These are phyloP conservation scores for Myochromella boudieri DNA, from an alignment of 768 basidiomycete species.

Conservation along the genomic window DNA sequence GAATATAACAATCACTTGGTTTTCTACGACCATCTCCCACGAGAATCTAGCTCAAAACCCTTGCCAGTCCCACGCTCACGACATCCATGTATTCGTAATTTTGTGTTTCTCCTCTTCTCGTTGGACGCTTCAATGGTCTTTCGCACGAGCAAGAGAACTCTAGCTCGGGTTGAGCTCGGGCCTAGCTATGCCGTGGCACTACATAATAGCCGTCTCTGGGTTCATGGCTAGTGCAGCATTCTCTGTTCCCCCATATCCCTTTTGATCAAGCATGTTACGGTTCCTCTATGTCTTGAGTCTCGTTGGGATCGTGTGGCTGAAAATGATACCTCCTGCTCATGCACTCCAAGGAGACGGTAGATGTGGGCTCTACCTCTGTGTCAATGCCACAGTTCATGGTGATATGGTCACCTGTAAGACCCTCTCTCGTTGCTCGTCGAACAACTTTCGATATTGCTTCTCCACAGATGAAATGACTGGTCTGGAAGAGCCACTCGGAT, in stretches of 20 bases:
- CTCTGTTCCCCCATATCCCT: slow-evolving; percentile 2
- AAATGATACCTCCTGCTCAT: slow-evolving; percentile 18
- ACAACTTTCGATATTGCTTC: not conserved
- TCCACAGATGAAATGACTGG: slow-evolving; percentile 44
- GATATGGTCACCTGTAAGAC: slow-evolving; percentile 47
- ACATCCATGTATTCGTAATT: slow-evolving; percentile 11
- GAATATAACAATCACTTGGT: slow-evolving; percentile 19
- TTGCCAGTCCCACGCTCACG: slow-evolving; percentile 10
- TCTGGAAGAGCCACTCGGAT: slow-evolving; percentile 41
- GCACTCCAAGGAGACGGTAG: slow-evolving; percentile 43
- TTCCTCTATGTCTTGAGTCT: slow-evolving; percentile 15
- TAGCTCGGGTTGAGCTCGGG: no score
- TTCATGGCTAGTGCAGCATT: not conserved
- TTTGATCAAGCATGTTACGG: slow-evolving; percentile 10
- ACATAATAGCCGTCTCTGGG: not conserved
- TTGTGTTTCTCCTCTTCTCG: slow-evolving; percentile 23
- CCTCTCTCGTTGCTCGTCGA: not conserved
- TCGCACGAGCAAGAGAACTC: slow-evolving; percentile 14
- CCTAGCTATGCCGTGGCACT: no score
- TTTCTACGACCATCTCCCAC: slow-evolving; percentile 11
- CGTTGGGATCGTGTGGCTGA: slow-evolving; percentile 16
- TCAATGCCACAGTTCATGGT: slow-evolving; percentile 44
- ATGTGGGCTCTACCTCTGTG: slow-evolving; percentile 44
- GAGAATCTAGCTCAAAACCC: slow-evolving; percentile 2
- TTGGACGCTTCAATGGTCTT: slow-evolving; percentile 17